Percentiles rank a stretch among this genome's conserved stretches.
phyloP scores from a whole-genome alignment of 768 basidiomycete genomes.

The Suillus clintonianus region DNA sequence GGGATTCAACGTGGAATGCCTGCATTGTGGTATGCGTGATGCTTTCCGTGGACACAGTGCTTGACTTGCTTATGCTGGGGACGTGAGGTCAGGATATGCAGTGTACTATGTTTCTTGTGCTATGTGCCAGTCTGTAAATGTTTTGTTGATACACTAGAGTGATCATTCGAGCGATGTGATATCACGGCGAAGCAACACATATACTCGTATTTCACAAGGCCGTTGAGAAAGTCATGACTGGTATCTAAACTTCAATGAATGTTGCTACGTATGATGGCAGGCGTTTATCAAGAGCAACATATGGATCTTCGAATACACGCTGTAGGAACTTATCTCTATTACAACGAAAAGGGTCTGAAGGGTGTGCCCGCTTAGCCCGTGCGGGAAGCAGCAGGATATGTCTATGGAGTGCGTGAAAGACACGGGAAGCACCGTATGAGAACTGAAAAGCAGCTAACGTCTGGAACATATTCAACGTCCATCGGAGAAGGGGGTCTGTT shows the following conservation, averaged over 20 bases:
- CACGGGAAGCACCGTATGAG: not conserved
- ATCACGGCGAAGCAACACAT: no score
- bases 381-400: not conserved
- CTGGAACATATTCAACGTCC: not conserved
- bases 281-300: not conserved
- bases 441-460: not conserved
- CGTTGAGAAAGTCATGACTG: no score
- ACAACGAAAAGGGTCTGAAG: not conserved
- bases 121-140: not conserved
- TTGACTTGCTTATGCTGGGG: slow-evolving; percentile 2
- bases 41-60: not conserved
- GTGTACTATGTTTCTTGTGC: no score
- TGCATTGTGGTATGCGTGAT: not conserved
- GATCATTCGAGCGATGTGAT: not conserved
- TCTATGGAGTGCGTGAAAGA: not conserved
- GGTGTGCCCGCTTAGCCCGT: no score
- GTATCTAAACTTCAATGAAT: not conserved
- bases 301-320: not conserved
- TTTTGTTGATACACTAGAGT: not conserved
- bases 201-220: not conserved
- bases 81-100: not conserved
- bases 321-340: not conserved
- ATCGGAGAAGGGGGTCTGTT: not conserved
- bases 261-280: not conserved
- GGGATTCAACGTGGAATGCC: slow-evolving; percentile 60